A percentile compares a stretch with the other conserved stretches of the same genome.
Conservation (phyloP, 345 rosid genomes). For the Syzygium jambos region DNA sequence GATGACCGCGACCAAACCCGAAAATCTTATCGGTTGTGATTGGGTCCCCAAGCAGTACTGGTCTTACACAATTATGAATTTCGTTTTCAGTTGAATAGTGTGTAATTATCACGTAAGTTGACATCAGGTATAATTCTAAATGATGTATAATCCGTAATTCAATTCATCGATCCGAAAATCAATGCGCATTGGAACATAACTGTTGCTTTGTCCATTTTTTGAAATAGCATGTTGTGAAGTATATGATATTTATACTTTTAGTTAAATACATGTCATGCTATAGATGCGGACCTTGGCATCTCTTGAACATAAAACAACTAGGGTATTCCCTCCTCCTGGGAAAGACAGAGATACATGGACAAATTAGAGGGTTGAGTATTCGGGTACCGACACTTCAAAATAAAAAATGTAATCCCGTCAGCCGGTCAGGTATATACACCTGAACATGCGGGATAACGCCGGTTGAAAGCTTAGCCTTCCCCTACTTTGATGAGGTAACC, state of each 20-base stretch:
- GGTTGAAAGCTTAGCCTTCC: no score
- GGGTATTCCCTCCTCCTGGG: no score
- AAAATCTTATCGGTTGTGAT: not conserved
- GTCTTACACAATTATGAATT: not conserved
- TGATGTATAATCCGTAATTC: not conserved
- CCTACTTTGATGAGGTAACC: no score
- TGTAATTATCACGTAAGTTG: not conserved
- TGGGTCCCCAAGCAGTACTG: accelerated
- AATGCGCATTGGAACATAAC: not conserved
- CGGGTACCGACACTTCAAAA: no score
- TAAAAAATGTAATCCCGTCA: no score
- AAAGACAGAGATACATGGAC: no score
- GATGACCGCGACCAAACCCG: not conserved
- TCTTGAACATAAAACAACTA: no score
- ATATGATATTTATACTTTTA: no score
- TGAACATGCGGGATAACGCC: no score
- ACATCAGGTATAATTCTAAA: not conserved
- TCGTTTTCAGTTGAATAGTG: not conserved
- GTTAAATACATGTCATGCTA: not conserved
- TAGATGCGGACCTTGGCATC: no score
- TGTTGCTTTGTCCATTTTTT: not conserved
- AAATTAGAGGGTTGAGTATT: no score
- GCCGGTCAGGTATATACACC: no score
- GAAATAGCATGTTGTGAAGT: not conserved
- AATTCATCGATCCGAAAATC: accelerated